phyloP scores from a whole-genome alignment of 78 protist genomes.

The Isochrysis galbana region DNA sequence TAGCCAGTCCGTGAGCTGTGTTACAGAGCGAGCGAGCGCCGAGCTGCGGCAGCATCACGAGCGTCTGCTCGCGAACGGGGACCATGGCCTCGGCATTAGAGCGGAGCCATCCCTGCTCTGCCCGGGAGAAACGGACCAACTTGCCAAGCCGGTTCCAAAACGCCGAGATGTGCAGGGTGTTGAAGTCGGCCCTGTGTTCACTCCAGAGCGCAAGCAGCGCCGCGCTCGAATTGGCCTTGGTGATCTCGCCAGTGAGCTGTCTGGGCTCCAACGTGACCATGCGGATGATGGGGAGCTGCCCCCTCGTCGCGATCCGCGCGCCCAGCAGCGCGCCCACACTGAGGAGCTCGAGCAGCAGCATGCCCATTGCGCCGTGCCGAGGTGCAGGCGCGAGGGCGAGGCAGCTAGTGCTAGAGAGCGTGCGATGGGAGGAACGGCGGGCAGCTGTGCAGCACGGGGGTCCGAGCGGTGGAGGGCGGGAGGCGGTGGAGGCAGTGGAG shows the following conservation, averaged over 20 bases:
- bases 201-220: neutral
- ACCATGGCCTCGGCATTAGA: neutral
- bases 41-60: neutral
- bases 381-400: too few relatives aligned
- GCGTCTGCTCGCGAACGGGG: neutral
- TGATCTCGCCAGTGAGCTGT: neutral
- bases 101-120: neutral
- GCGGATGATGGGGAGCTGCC: too few relatives aligned
- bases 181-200: neutral
- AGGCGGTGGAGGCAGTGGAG: too few relatives aligned
- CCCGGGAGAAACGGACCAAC: neutral
- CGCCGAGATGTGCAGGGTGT: neutral
- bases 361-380: too few relatives aligned
- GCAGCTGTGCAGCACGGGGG: too few relatives aligned
- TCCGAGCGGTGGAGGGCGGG: too few relatives aligned
- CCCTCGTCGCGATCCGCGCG: too few relatives aligned
- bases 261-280: neutral
- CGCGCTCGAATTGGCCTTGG: neutral
- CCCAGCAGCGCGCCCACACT: too few relatives aligned
- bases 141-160: neutral
- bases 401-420: too few relatives aligned
- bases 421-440: too few relatives aligned
- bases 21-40: neutral
- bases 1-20: neutral
- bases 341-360: too few relatives aligned